Evolutionary conservation across 768 basidiomycete genomes (phyloP), one percentile per base, ranked within the genome.

Genomic region (Lyophyllum semitale): DNA sequence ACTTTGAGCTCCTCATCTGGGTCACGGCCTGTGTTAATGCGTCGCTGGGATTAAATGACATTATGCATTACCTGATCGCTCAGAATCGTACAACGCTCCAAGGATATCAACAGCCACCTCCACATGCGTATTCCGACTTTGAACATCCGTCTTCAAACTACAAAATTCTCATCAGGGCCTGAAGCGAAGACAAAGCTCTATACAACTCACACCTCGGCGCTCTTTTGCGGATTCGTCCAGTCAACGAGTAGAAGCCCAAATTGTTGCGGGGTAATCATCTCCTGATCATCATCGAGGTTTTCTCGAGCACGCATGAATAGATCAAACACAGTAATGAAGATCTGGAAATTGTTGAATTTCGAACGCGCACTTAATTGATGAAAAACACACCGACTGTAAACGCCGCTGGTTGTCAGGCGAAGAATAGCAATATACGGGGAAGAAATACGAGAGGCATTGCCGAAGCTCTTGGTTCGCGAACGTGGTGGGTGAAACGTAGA

Each of bases 391-490:
- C 48, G 71, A 71, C 49, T 78, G 83, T 60, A 77, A 85, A 77
- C 77, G 82, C 67, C 62, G 79, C 72, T 98, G 95, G 66, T 98
- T 96, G 17, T 66, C 70, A 6, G 85, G 70, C 0, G 91, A 88
- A 0, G 95, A 93, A 69, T 91, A 97, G 66, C 93, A 92, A 67
- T 92, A 98, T 0, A 94, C 87, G 0, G 94, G 93, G 75, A 99
- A 90, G 79, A 98, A 98, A 69, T 97, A 98, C 5, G 93, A 87
- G 13, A 99, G 76, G 65, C 94, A 98, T 70, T 98, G 96, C 41
- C 93, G 81, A 17, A 98, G 77, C 59, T 91, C 84, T 59, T 90
- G 87, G 65, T 97, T 98, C 23, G 87, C 82, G 9, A 76, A 80
- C 0, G 95, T 97, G 42, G 88, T 84, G 0, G 94, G 92, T 0